Base-by-base conservation (phyloP, 805 yeast genomes). In the Cephaloascus albidus region DNA sequence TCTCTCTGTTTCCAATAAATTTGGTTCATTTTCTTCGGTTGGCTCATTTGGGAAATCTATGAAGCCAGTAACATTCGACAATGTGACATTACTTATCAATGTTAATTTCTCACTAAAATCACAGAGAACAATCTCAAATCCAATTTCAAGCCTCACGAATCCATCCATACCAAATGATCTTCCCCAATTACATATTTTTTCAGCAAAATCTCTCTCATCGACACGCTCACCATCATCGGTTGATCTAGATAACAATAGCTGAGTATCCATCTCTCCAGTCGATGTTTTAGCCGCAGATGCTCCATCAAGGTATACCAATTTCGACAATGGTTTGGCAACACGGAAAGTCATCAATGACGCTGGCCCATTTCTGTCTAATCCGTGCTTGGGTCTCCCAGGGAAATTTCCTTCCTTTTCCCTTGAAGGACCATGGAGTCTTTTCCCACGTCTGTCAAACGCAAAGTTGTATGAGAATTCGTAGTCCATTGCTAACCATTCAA, bases 401-500 rank as follows among this genome's bases (percentile, higher is more conserved):
- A 4, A 18, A 18, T 27, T n/a, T 27, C 19, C 36, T 14, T 32
- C 43, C n/a, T 18, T 12, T 8, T 12, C 28, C 12, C 10, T 6
- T 23, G 28, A 12, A 8, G 28, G 34, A 19, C n/a, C 20, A 3
- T 18, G 23, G 14, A 26, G 34, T 23, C 28, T 23, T 12, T 6
- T 16, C 6, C 18, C 27, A 5, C 17, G 38, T 30, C 50, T 35
- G 4, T n/a, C 17, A n/a, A 43, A 38, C n/a, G 70, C 68, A 58
- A 76, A 78, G 42, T 52, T 55, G 44, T 70, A 74, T 45, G 81
- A 72, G 54, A 78, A 78, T 47, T 78, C 84, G 45, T 63, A 70
- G 50, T 78, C 81, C 70, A 78, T 60, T 1, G 85, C 85, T 10
- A 76, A 56, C 85, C 85, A 78, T 51, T 79, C 85, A 26, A 66